phyloP scores from a whole-genome alignment of 805 yeast species.

The Sugiyamaella smithiae region DNA sequence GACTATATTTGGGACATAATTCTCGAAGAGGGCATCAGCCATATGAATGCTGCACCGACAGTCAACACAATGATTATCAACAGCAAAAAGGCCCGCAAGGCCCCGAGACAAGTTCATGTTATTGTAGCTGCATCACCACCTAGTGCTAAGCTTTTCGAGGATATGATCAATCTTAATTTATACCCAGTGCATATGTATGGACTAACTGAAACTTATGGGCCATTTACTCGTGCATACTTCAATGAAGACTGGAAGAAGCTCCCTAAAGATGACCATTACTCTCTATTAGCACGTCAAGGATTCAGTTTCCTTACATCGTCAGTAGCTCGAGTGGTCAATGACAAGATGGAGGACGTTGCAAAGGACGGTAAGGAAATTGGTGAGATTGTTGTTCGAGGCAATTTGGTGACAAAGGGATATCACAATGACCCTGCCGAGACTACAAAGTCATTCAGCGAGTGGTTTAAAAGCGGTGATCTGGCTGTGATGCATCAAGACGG shows the following conservation, averaged over 20 bases:
- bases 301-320: constrained; percentile 32
- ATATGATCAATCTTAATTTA: constrained; percentile 33
- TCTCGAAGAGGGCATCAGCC: constrained; percentile 30
- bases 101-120: constrained; percentile 30
- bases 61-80: constrained; percentile 35
- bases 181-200: constrained; percentile 37
- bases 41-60: constrained; percentile 39
- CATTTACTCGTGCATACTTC: constrained; percentile 33
- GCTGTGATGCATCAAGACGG: constrained; percentile 38
- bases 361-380: constrained; percentile 35
- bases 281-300: constrained; percentile 36
- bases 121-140: constrained; percentile 41
- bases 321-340: constrained; percentile 30
- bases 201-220: constrained; percentile 38
- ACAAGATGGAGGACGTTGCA: constrained; percentile 27
- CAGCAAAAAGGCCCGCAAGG: constrained; percentile 29
- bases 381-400: constrained; percentile 35
- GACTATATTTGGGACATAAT: constrained; percentile 34
- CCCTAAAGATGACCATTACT: constrained; percentile 28
- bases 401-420: constrained; percentile 34
- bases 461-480: constrained; percentile 37
- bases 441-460: constrained; percentile 31
- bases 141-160: constrained; percentile 33
- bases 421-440: constrained; percentile 35
- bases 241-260: constrained; percentile 32